Base-by-base conservation (phyloP, 257 asterid species). In the Solanum acaule region DNA sequence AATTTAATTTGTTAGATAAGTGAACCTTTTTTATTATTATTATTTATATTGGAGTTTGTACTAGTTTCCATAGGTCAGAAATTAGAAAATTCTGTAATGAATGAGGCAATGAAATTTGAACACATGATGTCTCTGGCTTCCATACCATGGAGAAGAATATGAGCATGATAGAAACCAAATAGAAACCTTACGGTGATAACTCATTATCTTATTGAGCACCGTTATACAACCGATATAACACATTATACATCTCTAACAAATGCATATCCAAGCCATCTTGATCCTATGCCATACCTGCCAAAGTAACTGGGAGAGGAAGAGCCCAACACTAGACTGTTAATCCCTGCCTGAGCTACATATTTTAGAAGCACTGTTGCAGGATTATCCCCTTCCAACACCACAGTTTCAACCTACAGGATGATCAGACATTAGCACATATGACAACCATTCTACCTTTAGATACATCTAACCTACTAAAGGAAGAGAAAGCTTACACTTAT, bases 381-480 rank as follows among this genome's bases (percentile, higher is more conserved):
- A 91, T 90, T 91, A 88, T 92, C 95, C 89, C 98, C 98, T 91
- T 96, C 98, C 77, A 96, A 91, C 85, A 94, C 90, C 91, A 95
- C 75, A 11, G 83, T 93, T 92, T 93, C 95, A 59, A 95, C 90
- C 99, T 96, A 89, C 85, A 82, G 70, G 85, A 70, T 81, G 77
- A 86, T 75, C 84, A 79, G 63, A 79, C 79, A 89, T 33, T 8
- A 37, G 14, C 79, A 63, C 33, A 77, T 61, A 83, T 76, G 88
- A 88, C 87, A 67, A 82, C 84, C 86, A 59, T 81, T 78, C 65
- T 78, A 42, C 35, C 37, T 42, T 78, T 42, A 78, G 65, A 42
- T 6, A 25, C 65, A 78, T n/a, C 61, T 42, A 78, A 78, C 65
- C 63, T 42, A 78, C 61, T 89, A 67, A 52, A 52, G 75, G 77